Base-by-base conservation (phyloP, 805 yeast species). In the Nakazawaea holstii region DNA sequence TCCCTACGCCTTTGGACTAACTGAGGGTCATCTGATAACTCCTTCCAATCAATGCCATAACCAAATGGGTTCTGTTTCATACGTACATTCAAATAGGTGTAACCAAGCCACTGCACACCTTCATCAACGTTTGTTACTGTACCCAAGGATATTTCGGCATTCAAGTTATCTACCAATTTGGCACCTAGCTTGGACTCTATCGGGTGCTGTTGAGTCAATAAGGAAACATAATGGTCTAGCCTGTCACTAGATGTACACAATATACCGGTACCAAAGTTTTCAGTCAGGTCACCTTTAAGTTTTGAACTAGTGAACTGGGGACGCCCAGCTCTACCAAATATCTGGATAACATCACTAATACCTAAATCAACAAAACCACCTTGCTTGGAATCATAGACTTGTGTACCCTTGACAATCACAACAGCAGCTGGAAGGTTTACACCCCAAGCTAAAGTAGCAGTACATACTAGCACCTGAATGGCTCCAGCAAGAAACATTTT, bases 381-480 rank as follows among this genome's bases (percentile, higher is more conserved):
- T 45, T 84, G 85, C 61, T 91, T 88, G 0, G 98, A 76, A 61
- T 94, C 95, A 60, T 94, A 94, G 0, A 94, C 90, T 59, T 92
- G 96, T 0, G 99, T 94, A 0, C 99, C 99, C 59, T 94, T 94
- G 30, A 94, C 82, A 52, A 94, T 87, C 17, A 94, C 99, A 36
- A 90, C 96, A 1, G 97, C 97, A 6, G 99, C 99, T 1, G 99
- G 99, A 50, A 94, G 71, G 60, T 94, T 94, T 15, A 94, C 98
- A 77, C 99, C 99, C 99, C 99, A 94, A 0, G 99, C 99, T 49
- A 94, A 76, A 0, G 99, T 94, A 0, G 99, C 96, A 2, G 99
- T 94, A 74, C 97, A 90, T 58, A 95, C 86, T 14, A 94, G 68
- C 0, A 94, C 98, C 50, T 84, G 87, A 52, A 94, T 84, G 0